Conservation (phyloP, 768 basidiomycete genomes). For the Russula dissimulans region DNA sequence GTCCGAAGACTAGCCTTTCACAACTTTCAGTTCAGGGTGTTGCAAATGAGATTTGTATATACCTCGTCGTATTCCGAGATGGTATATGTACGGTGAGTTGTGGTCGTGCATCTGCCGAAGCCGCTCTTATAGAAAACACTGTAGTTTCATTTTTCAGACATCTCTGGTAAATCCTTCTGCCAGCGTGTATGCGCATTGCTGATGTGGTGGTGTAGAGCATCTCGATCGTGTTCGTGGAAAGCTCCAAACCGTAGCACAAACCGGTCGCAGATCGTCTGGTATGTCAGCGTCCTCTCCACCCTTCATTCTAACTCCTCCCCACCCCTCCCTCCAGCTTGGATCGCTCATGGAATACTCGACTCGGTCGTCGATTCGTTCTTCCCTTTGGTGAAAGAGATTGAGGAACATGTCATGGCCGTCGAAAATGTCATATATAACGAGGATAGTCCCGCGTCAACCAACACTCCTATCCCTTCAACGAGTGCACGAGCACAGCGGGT, state of each 20-base stretch:
- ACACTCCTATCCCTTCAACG: not conserved
- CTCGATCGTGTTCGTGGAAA: constrained; percentile 65
- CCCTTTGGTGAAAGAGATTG: constrained; percentile 73
- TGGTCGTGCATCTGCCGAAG: not conserved
- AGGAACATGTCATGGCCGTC: constrained; percentile 35
- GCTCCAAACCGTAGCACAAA: constrained; percentile 53
- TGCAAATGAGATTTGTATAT: constrained; percentile 75
- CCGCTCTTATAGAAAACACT: not conserved
- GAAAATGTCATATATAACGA: constrained; percentile 56
- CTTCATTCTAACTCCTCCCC: not conserved
- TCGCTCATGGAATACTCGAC: constrained; percentile 86
- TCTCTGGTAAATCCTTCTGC: constrained; percentile 40
- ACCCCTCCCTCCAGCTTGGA: constrained; percentile 71
- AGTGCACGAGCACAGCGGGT: not conserved
- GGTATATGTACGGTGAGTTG: constrained; percentile 67
- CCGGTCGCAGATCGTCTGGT: constrained; percentile 67
- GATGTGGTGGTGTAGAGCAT: constrained; percentile 52
- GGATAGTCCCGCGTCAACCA: not conserved
- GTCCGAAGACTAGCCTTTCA: constrained; percentile 21
- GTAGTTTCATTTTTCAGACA: constrained; percentile 87
- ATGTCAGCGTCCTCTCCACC: constrained; percentile 17
- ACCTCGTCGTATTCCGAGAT: constrained; percentile 80
- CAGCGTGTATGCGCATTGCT: constrained; percentile 5
- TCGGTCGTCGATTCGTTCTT: constrained; percentile 93
- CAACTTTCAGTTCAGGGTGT: constrained; percentile 31